Conservation (phyloP, 2,329 filamentous ascomycete genomes). For the Xylariales sp. region DNA sequence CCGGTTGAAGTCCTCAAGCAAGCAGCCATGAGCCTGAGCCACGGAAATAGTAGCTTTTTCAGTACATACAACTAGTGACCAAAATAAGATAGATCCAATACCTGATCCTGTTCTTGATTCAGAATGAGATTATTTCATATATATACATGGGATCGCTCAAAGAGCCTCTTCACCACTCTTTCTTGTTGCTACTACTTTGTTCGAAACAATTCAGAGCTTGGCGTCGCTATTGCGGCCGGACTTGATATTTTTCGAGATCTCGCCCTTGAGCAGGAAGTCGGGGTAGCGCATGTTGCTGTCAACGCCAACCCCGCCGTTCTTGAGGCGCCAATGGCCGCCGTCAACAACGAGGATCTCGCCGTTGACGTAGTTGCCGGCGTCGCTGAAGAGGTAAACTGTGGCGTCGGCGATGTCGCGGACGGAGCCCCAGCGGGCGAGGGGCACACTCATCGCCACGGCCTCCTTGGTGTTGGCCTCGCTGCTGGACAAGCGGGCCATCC, state of each 20-base stretch:
- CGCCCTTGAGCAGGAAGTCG: constrained; percentile 38
- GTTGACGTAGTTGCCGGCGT: constrained; percentile 81
- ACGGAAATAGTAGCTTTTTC: too few relatives aligned
- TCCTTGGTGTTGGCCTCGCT: constrained; percentile 26
- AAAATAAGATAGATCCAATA: too few relatives aligned
- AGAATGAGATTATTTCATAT: too few relatives aligned
- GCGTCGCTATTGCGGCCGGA: constrained; percentile 29
- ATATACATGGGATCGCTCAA: too few relatives aligned
- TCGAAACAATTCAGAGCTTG: constrained; percentile 30
- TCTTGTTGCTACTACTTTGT: not conserved
- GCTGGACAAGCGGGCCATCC: constrained; percentile 60
- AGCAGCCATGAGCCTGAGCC: too few relatives aligned
- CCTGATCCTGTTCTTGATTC: too few relatives aligned
- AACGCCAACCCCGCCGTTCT: constrained; percentile 42
- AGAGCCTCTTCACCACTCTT: too few relatives aligned
- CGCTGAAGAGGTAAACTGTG: constrained; percentile 83
- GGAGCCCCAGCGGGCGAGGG: constrained; percentile 70
- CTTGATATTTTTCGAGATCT: constrained; percentile 35
- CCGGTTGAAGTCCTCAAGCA: too few relatives aligned
- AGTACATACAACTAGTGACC: too few relatives aligned
- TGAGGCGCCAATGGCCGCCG: constrained; percentile 53
- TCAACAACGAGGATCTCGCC: constrained; percentile 77
- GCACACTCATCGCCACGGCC: constrained; percentile 50
- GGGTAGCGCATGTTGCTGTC: constrained; percentile 48
- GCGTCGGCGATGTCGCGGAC: constrained; percentile 90